Evolutionary conservation across 345 rosid species (phyloP).

Genomic region (Arabidopsis suecica): DNA sequence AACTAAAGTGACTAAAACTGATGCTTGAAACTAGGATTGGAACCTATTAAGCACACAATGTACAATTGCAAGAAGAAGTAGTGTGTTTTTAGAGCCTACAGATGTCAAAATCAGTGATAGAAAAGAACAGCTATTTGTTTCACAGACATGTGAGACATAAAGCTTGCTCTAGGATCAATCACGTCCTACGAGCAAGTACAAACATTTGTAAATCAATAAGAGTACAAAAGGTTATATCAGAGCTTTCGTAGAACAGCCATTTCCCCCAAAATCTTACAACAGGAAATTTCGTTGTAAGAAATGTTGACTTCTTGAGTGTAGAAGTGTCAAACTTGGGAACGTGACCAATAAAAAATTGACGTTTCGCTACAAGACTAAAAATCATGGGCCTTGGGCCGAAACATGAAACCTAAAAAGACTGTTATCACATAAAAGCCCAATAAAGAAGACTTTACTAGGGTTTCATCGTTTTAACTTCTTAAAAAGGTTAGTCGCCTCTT

Average conservation of each 20-base stretch:
- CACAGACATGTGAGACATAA: no score
- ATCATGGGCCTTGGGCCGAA: slow-evolving; percentile 33
- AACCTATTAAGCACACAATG: no score
- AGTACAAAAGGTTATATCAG: no score
- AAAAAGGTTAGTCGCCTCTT: slow-evolving; percentile 16
- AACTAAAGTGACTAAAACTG: background rate
- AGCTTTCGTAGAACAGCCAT: no score
- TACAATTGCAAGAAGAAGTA: no score
- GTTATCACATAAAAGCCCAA: slow-evolving; percentile 14
- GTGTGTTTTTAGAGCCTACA: no score
- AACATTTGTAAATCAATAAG: no score
- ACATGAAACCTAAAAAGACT: background rate
- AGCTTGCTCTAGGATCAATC: no score
- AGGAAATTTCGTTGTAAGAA: background rate
- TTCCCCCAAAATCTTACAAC: background rate
- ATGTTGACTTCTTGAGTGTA: background rate
- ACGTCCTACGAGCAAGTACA: no score
- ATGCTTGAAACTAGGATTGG: slow-evolving; percentile 11
- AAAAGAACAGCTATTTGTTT: background rate
- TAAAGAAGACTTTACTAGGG: background rate
- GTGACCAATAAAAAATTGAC: background rate
- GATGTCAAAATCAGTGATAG: no score
- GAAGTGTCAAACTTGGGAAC: background rate
- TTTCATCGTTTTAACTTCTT: background rate
- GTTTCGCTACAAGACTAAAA: no score